Evolutionary conservation across 257 asterid genomes (phyloP).

Genomic region (Solanum paucissectum): DNA sequence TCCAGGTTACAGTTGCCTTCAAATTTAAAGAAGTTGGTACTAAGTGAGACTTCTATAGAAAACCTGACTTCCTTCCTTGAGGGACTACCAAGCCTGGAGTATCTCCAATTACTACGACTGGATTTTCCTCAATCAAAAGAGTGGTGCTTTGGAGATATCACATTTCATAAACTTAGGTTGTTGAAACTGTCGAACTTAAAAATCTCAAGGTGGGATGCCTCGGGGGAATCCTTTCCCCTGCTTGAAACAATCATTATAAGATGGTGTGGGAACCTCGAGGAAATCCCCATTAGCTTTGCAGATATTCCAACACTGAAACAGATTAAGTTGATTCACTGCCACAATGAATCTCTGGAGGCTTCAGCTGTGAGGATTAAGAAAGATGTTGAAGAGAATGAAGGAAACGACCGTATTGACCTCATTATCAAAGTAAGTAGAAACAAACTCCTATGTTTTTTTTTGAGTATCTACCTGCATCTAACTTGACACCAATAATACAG

Average conservation of each 20-base stretch:
- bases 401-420: not conserved
- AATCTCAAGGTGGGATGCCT: too few species aligned
- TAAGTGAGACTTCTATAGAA: fast-evolving
- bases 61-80: fast-evolving
- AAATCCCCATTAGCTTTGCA: too few species aligned
- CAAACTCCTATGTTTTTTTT: not conserved
- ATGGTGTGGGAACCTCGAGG: too few species aligned
- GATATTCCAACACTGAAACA: too few species aligned
- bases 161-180: too few species aligned
- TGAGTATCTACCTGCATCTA: not conserved
- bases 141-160: too few species aligned
- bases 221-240: too few species aligned
- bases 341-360: not conserved
- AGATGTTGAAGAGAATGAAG: not conserved
- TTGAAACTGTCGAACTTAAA: too few species aligned
- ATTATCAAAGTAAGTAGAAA: not conserved
- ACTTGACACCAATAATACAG: not conserved
- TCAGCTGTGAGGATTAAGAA: not conserved
- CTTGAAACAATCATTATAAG: too few species aligned
- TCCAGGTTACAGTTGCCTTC: not conserved
- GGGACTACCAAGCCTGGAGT: not conserved
- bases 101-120: not conserved
- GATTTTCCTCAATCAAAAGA: too few species aligned
- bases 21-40: not conserved
- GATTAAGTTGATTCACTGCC: too few species aligned